Base-by-base conservation (phyloP, 345 rosid species). In the Citrus hindsii region DNA sequence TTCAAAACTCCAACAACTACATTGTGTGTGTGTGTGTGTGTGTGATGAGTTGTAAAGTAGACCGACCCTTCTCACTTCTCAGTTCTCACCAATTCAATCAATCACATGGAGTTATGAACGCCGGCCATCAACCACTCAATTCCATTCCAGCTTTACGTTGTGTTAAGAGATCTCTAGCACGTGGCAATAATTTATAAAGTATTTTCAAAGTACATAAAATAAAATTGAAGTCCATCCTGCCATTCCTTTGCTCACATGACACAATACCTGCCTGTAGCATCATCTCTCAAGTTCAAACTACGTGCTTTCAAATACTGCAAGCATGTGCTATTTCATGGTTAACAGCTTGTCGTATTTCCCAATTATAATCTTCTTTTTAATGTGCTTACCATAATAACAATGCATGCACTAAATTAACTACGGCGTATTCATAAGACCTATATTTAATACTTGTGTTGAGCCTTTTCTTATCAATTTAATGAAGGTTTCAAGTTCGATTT, bases 201-300 rank as follows among this genome's bases (percentile, higher is more conserved):
- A 67, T 38, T 60, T 22, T n/a, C 9, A 2, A 25, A 59, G 30
- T 7, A 2, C 25, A 60, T 60, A 60, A 46, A 38, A 22, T 8
- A 38, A 32, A 56, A 32, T 19, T 35, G 6, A 30, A 38, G 25
- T 27, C 76, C 58, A 38, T 53, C 55, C 58, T 42, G 69, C 59
- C 59, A 74, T 74, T 62, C 59, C 69, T 21, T 9, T 18, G 68
- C 38, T 27, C 59, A 21, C 77, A 74, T 62, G 77, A 74, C 56
- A 18, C 22, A 18, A 4, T 18, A 18, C 7, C 22, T 27, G 27
- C 27, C 21, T 5, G 19, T 5, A 53, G 4, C 2, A 1, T 5
- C 58, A 53, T 18, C 58, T 18, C 55, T 38, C 51, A 6, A 38
- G 40, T 35, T 37, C 4, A 61, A 61, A 4, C 69, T 62, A 61